Conservation (phyloP, 179 eudicot genomes). For the Silene coronaria region DNA sequence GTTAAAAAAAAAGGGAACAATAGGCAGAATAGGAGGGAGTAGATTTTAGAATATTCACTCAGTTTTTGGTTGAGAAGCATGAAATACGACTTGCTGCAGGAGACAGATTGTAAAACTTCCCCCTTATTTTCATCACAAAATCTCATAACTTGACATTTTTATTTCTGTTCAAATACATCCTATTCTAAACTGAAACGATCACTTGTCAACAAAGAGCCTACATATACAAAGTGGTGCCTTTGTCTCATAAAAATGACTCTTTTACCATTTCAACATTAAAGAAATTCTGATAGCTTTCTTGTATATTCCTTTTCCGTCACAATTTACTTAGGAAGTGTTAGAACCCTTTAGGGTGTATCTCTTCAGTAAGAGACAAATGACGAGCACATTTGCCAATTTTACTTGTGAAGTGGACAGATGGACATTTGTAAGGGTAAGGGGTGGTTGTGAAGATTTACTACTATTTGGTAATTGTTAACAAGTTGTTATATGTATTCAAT, state of each 20-base stretch:
- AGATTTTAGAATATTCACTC: background rate
- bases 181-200: background rate
- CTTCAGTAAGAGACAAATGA: background rate
- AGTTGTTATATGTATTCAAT: background rate
- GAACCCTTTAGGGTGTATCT: background rate
- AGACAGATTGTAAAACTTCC: background rate
- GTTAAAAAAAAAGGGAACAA: too few species aligned
- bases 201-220: background rate
- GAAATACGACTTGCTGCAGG: background rate
- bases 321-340: background rate
- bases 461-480: background rate
- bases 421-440: background rate
- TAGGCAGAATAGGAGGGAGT: too few species aligned
- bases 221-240: background rate
- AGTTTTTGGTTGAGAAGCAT: conserved; percentile 12
- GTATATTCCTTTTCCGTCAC: background rate
- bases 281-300: background rate
- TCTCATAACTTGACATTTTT: background rate
- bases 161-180: background rate
- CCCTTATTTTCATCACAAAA: background rate
- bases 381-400: background rate
- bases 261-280: background rate
- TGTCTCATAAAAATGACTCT: background rate
- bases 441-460: background rate
- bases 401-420: background rate